Evolutionary conservation across 345 rosid species (phyloP).

Genomic region (Boechera retrofracta): DNA sequence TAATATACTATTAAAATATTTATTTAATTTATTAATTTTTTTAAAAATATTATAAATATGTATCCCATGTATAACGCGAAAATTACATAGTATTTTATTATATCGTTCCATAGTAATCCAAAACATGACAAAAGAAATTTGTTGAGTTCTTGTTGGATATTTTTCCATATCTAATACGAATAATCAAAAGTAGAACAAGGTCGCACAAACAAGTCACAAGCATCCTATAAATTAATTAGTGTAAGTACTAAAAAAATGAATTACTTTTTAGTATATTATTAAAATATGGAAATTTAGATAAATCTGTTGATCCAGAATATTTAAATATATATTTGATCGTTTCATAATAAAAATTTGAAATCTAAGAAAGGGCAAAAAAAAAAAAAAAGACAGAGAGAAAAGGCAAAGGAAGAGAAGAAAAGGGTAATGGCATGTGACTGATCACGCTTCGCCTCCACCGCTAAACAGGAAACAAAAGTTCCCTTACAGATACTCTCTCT

Average conservation of each 20-base stretch:
- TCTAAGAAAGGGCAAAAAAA: not conserved
- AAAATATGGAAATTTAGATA: conserved; percentile 6
- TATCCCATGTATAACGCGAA: too few relatives aligned
- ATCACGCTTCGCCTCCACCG: conserved; percentile 48
- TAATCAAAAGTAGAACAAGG: conserved; percentile 25
- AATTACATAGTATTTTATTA: too few relatives aligned
- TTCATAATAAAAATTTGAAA: conserved; percentile 26
- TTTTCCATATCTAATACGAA: conserved; percentile 7
- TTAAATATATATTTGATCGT: not conserved
- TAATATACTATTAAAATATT: too few relatives aligned
- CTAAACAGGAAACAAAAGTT: conserved; percentile 5
- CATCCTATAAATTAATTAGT: conserved; percentile 3
- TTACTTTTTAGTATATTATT: conserved; percentile 12
- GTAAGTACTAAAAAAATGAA: not conserved
- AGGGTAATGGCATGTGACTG: conserved; percentile 40
- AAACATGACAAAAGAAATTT: conserved; percentile 17
- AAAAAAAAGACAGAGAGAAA: conserved; percentile 18
- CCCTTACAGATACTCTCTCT: conserved; percentile 4
- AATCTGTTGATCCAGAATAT: conserved; percentile 6
- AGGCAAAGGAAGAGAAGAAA: conserved; percentile 24
- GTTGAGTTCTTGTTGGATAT: conserved; percentile 13
- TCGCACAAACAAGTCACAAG: not conserved
- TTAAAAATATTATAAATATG: too few relatives aligned
- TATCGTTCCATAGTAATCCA: not conserved
- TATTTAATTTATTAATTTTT: too few relatives aligned